A percentile compares a stretch with the other conserved stretches of the same genome.
Conservation (phyloP, 129 eudicot genomes). For the Tanacetum coccineum region DNA sequence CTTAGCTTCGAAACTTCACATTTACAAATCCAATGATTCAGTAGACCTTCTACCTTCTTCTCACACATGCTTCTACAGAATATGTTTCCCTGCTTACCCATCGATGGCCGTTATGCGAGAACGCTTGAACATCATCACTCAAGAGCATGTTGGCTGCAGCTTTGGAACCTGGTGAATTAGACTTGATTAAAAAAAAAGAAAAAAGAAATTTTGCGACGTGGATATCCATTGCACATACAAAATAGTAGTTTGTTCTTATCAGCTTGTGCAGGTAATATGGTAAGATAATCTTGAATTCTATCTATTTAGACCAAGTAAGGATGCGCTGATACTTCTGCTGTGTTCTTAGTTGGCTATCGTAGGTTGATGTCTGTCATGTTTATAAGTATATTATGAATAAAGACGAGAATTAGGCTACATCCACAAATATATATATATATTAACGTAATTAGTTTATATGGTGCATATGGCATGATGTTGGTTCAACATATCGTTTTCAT, state of each 20-base stretch:
- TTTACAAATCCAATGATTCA: slow-evolving; percentile 45
- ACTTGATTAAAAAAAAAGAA: not conserved
- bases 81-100: slow-evolving; percentile 72
- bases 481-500: no score
- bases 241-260: slow-evolving; percentile 20
- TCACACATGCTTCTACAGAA: slow-evolving; percentile 73
- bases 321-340: slow-evolving; percentile 8
- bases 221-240: slow-evolving; percentile 18
- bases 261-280: slow-evolving; percentile 27
- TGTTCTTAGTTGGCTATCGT: slow-evolving; percentile 15
- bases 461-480: not conserved
- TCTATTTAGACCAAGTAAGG: slow-evolving; percentile 15
- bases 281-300: slow-evolving; percentile 9
- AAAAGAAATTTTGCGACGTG: slow-evolving; percentile 5
- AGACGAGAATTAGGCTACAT: not conserved
- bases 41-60: slow-evolving; percentile 68
- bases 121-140: slow-evolving; percentile 57
- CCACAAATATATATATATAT: no score
- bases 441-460: no score
- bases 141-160: slow-evolving; percentile 86
- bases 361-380: slow-evolving; percentile 16
- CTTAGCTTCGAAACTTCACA: slow-evolving; percentile 63
- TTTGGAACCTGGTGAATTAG: slow-evolving; percentile 64
- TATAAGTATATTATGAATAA: slow-evolving; percentile 23
- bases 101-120: slow-evolving; percentile 49